These are phyloP conservation scores for Symbiodinium natans DNA, from an alignment of 73 alveolate genomes.

Conservation along the genomic window DNA sequence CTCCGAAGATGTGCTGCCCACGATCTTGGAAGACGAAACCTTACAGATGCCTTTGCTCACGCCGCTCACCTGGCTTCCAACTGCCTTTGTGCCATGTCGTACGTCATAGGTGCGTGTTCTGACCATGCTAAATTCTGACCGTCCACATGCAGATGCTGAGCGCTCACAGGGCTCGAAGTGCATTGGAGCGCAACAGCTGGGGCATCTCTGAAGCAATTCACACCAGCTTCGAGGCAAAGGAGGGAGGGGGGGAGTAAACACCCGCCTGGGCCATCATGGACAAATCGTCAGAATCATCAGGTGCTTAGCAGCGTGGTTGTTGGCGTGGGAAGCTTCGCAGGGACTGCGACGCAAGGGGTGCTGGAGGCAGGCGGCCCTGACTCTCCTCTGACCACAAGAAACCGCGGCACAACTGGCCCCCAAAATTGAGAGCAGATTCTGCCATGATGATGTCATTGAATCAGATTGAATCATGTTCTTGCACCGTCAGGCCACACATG, in stretches of 20 bases:
- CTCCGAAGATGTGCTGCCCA: constrained; percentile 41
- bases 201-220: not conserved
- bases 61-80: not conserved
- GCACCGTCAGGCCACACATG: not conserved
- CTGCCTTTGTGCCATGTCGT: not conserved
- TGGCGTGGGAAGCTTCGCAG: constrained; percentile 19
- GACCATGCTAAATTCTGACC: too few relatives aligned
- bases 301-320: constrained; percentile 2
- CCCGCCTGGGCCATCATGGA: too few relatives aligned
- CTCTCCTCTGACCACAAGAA: not conserved
- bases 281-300: not conserved
- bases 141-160: too few relatives aligned
- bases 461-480: not conserved
- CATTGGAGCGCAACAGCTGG: constrained; percentile 9
- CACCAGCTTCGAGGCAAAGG: not conserved
- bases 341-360: not conserved
- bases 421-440: too few relatives aligned
- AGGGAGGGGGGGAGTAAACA: too few relatives aligned
- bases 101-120: not conserved
- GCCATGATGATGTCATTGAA: not conserved
- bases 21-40: constrained; percentile 15
- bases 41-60: constrained; percentile 24
- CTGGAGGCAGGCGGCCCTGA: not conserved
- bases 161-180: constrained; percentile 20
- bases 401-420: too few relatives aligned